Evolutionary conservation across 2,329 filamentous ascomycete species (phyloP), one percentile per base, ranked within the genome.

Genomic region (Xylariaceae sp.): DNA sequence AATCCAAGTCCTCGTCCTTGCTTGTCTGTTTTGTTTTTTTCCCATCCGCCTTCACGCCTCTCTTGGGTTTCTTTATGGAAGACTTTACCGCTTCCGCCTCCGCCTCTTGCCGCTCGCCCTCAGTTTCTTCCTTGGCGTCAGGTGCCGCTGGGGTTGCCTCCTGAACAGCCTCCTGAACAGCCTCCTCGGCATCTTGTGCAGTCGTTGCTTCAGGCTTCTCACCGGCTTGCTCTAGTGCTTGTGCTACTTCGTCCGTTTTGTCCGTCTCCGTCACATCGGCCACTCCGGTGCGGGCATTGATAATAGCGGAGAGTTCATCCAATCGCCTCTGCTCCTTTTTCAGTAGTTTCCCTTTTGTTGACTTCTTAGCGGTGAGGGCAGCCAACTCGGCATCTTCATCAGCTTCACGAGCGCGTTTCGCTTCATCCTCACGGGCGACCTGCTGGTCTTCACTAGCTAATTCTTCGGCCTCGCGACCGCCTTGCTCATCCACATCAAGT

Each of bases 241-340:
- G 53, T 9, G 44, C 47, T 8, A 43, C 51, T n/a, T 24, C 21
- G 21, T 6, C 21, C 11, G 4, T 53, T 53, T 40, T 48, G 39
- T 33, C 51, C 46, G 17, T 55, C 52, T 35, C 54, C 34, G 17
- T 46, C 43, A 7, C 36, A 50, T 17, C 9, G 30, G n/a, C 14
- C 5, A 21, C 9, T 15, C n/a, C 21, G 9, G 19, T 21, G 13
- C 36, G 36, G 11, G 29, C 21, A 68, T 66, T 54, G 17, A 59
- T 55, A 21, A 57, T 63, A 26, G 59, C 58, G 8, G 56, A 61
- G 5, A 71, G 51, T 6, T 51, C 48, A 23, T 64, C 59, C 17
- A 65, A 59, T 42, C 66, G 70, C 42, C 73, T 67, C 34, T 70
- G 58, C 21, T 70, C 69, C 40, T 63, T 70, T 46, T 66, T 72